Evolutionary conservation across 2,329 filamentous ascomycete genomes (phyloP), one percentile per base, ranked within the genome.

Genomic region (Ilyonectria destructans): DNA sequence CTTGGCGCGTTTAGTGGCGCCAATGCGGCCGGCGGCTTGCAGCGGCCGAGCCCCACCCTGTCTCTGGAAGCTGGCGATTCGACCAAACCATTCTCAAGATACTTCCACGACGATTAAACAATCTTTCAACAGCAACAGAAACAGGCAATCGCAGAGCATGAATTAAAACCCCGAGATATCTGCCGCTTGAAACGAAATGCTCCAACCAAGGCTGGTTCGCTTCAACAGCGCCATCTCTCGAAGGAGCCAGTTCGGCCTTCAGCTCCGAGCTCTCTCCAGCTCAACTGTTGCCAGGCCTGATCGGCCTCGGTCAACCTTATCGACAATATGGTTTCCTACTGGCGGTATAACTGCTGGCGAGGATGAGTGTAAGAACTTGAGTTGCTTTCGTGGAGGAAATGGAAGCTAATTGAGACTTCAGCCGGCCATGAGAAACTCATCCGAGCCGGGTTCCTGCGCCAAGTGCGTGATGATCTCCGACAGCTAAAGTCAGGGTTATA

Each of bases 241-340:
- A 54, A 70, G 60, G 29, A 67, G 52, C 46, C 33, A 60, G 12
- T 26, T 64, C 17, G 55, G 46, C 45, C 21, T 63, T 21, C 73
- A 73, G 58, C 37, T 69, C 19, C 70, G 75, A 70, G 46, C 72
- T 51, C 69, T 76, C 62, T 75, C 75, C 37, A 67, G 65, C 54
- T 65, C 74, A 40, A 62, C 65, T 58, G 45, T 69, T 55, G 49
- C 75, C 85, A 91, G 70, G 58, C 62, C 70, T 35, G 52, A 56
- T 56, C 69, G 69, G 31, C 67, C 68, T 57, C 78, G 81, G 51
- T 80, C 78, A 40, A 80, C 77, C 49, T 80, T 96, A 10, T 96
- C 94, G 4, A 90, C 86, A 52, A 88, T 95, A 80, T 98, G 95
- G 94, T 86, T 91, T 31, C 94, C 95, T 2, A 93, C 91, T 1